phyloP scores from a whole-genome alignment of 768 basidiomycete species.

The Naganishia onofrii region DNA sequence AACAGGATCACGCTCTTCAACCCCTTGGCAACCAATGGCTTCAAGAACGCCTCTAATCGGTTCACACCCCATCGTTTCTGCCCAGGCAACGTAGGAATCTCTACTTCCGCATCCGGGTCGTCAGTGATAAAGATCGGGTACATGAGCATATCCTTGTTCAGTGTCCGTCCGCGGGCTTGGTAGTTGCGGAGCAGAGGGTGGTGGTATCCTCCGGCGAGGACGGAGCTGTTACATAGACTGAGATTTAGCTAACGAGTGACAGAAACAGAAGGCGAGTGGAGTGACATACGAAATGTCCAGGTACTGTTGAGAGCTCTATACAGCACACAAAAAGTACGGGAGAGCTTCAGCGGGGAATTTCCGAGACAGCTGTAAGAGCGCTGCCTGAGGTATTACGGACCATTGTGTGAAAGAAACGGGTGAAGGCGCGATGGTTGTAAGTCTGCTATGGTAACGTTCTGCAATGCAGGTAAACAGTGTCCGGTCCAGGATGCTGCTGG shows the following conservation, averaged over 20 bases:
- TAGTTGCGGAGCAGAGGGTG: constrained; percentile 84
- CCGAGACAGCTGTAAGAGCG: not conserved
- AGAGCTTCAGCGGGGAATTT: not conserved
- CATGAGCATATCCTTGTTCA: constrained; percentile 76
- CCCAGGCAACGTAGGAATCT: constrained; percentile 74
- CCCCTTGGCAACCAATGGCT: constrained; percentile 83
- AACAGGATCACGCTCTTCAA: constrained; percentile 89
- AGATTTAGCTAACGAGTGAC: not conserved
- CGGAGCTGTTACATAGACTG: constrained; percentile 37
- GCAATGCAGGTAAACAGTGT: too few relatives aligned
- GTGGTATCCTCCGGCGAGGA: constrained; percentile 78
- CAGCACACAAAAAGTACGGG: not conserved
- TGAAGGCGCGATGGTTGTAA: too few relatives aligned
- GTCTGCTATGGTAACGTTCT: too few relatives aligned
- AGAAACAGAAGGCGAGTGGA: too few relatives aligned
- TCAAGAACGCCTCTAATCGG: constrained; percentile 78
- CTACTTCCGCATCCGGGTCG: constrained; percentile 77
- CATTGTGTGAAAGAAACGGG: too few relatives aligned
- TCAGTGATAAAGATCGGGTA: constrained; percentile 99
- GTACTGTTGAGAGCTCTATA: constrained; percentile 30
- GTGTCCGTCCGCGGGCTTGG: constrained; percentile 67
- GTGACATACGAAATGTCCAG: constrained; percentile 30
- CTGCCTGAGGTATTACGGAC: not conserved
- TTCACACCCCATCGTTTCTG: constrained; percentile 96
- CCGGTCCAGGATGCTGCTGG: too few relatives aligned